Base-by-base conservation (phyloP, 2,329 filamentous ascomycete genomes). In the Fusarium siculi region DNA sequence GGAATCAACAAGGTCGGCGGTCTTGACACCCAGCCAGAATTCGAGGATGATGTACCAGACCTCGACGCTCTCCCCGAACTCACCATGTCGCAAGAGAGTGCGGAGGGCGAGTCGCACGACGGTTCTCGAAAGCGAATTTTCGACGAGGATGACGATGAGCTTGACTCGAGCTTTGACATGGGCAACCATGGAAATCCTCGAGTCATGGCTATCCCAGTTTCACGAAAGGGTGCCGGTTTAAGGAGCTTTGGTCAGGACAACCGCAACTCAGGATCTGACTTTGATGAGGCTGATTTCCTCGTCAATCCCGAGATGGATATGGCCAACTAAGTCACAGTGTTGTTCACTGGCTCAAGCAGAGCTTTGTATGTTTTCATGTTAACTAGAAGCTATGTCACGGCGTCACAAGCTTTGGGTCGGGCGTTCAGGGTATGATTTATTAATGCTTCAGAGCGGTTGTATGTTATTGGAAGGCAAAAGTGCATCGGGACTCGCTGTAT, bases 1-100 rank as follows among this genome's bases (percentile, higher is more conserved):
- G 94, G 93, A 32, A 87, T 96, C 74, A 88, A 94, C 83, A 94
- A 91, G 77, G 86, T 93, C 63, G 93, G 93, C 43, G 93, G 93
- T 0, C 83, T 92, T 46, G 88, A 87, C 36, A 84, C 87, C 34
- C 92, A 94, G 79, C 85, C 89, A 19, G 80, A 84, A 28, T 82
- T 78, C 23, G 63, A 70, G 74, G 67, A 77, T 23, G 75, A 76
- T 21, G 65, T 82, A 9, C 81, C 81, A 6, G 78, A 77, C 10
- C 70, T 82, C 21, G 83, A 86, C 55, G 81, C 82, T 16, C 73
- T 87, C 39, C 86, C 86, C 3, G 83, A 84, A 36, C 81, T 90
- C 56, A 87, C 85, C 28, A 86, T 87, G 81, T 90, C 88, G 58
- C 89, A 90, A 77, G 87, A 88, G 57, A 87, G 85, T n/a, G 79